These are phyloP conservation scores for Glycine latifolia DNA, from an alignment of 306 rosid genomes.

Conservation along the genomic window DNA sequence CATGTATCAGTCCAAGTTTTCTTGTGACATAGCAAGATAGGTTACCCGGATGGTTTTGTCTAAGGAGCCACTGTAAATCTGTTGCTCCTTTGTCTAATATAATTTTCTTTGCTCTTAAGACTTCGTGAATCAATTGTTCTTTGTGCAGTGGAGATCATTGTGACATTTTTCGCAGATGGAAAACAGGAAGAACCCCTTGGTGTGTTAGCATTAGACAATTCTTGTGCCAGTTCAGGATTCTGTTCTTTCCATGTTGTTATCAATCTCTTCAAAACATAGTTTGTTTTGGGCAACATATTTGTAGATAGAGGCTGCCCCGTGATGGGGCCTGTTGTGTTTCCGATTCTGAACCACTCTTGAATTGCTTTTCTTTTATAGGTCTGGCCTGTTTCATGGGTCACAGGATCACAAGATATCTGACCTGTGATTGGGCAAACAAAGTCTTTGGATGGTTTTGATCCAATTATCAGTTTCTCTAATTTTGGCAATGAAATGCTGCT, in stretches of 20 bases:
- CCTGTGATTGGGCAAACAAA: conserved; percentile 92
- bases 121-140: conserved; percentile 50
- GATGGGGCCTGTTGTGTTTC: conserved; percentile 90
- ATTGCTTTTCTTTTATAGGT: conserved; percentile 93
- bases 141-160: conserved; percentile 51
- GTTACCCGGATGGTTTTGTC: conserved; percentile 93
- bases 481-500: conserved; percentile 56
- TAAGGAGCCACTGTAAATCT: conserved; percentile 82
- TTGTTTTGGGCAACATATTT: conserved; percentile 74
- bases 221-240: conserved; percentile 79
- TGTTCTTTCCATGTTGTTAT: conserved; percentile 91
- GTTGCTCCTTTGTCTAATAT: conserved; percentile 63
- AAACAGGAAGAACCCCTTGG: conserved; percentile 55
- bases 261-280: conserved; percentile 91
- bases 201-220: conserved; percentile 64
- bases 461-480: conserved; percentile 17
- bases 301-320: conserved; percentile 80
- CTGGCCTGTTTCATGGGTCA: conserved; percentile 97
- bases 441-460: conserved; percentile 81
- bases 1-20: conserved; percentile 24
- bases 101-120: conserved; percentile 55
- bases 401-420: conserved; percentile 85
- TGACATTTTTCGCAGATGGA: conserved; percentile 54
- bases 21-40: conserved; percentile 29
- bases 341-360: conserved; percentile 92